Evolutionary conservation across 805 yeast species (phyloP).

Genomic region (Myxozyma udenii): DNA sequence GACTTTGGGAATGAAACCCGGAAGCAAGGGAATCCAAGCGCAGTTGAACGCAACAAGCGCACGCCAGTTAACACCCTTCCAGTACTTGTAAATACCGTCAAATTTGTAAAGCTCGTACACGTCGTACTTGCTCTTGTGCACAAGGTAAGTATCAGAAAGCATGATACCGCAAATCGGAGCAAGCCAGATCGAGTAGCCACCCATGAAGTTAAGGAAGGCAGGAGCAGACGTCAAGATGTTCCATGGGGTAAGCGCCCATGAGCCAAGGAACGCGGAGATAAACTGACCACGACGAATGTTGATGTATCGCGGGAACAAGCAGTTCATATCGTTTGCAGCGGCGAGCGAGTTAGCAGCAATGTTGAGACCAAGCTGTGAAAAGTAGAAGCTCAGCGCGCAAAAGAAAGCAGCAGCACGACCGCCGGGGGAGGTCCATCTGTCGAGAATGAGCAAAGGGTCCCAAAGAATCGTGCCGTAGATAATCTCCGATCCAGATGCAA

Average conservation of each 20-base stretch:
- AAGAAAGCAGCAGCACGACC: conserved; percentile 30
- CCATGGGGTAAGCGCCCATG: conserved; percentile 45
- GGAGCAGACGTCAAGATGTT: conserved; percentile 41
- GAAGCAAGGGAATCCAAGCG: conserved; percentile 32
- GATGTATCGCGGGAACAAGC: conserved; percentile 46
- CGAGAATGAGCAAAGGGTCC: conserved; percentile 27
- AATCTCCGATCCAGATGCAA: conserved; percentile 24
- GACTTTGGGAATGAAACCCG: conserved; percentile 33
- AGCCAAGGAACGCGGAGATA: conserved; percentile 35
- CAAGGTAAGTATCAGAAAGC: conserved; percentile 43
- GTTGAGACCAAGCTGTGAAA: conserved; percentile 73
- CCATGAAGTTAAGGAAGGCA: conserved; percentile 40
- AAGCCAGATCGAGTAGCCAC: conserved; percentile 43
- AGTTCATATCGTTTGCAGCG: conserved; percentile 41
- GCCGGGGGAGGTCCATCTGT: conserved; percentile 26
- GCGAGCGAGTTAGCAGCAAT: conserved; percentile 51
- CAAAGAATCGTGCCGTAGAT: conserved; percentile 27
- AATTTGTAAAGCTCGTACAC: conserved; percentile 25
- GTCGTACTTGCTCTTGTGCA: conserved; percentile 31
- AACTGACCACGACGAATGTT: conserved; percentile 57
- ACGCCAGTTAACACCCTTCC: conserved; percentile 47
- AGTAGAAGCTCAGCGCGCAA: conserved; percentile 46
- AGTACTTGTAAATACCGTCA: conserved; percentile 42
- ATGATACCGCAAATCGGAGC: conserved; percentile 44
- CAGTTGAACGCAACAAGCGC: conserved; percentile 40